Base-by-base conservation (phyloP, 1,284 basidiomycete species). In the Pholiota adiposa region DNA sequence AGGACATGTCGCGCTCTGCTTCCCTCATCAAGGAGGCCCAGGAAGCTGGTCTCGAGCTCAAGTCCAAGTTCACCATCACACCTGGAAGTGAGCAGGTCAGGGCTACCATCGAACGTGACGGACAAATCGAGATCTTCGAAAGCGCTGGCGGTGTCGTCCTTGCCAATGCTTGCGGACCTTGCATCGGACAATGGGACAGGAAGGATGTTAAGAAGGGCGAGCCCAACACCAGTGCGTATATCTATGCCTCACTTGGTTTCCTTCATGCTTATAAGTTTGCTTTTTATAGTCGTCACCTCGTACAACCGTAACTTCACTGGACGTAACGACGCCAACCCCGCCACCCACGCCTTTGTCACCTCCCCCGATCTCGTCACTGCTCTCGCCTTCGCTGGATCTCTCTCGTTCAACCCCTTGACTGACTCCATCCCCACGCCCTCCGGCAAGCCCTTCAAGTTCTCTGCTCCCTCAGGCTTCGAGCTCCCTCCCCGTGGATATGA, bases 231-330 rank as follows among this genome's bases (percentile, higher is more conserved):
- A 97, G 90, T 92, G 66, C 59, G 87, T 79, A 3, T 40, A 7
- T 36, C 18, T 5, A 19, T 46, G 49, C 31, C 55, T 36, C 18
- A 6, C 11, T n/a, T 18, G 16, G 16, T 49, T 19, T 59, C 66
- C 29, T 41, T 21, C 34, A 63, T 8, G 51, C 54, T 56, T 34
- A 60, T 38, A 31, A 31, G 11, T n/a, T n/a, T 51, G 4, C 43
- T 43, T 14, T 41, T 56, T 61, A 34, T 60, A 92, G 89, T 98
- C 83, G 94, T 98, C 80, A 97, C 97, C 56, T 98, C 96, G 25
- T 99, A 99, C 89, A 99, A 99, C 90, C 96, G 97, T 79, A 99
- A 99, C 91, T 99, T 99, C 83, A 98, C 97, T 69, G 97, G 96
- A 64, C 95, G 97, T 77, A 99, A 99, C 80, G 97, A 99, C 74